Conservation (phyloP, 768 basidiomycete species). For the Leccinum truebloodii region DNA sequence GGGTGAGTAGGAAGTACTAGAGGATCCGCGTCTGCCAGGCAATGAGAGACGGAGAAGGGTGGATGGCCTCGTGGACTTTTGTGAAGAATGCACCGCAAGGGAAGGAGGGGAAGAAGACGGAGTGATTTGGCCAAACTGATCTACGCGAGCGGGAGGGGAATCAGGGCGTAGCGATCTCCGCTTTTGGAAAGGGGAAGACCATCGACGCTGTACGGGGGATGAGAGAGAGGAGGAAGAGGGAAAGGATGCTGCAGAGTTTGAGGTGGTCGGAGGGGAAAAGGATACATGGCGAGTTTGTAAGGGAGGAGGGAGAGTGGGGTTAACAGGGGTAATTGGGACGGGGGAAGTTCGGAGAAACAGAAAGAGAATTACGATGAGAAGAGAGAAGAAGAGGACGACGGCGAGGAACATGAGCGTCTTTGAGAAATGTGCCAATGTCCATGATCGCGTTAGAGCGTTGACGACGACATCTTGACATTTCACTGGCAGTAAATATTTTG, state of each 20-base stretch:
- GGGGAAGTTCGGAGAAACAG: background rate
- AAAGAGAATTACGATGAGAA: background rate
- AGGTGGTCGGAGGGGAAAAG: background rate
- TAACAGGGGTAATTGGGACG: background rate
- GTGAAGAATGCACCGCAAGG: background rate
- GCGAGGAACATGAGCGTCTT: slow-evolving; percentile 9
- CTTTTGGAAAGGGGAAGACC: slow-evolving; percentile 7
- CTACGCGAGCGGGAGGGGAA: background rate
- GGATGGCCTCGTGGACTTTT: slow-evolving; percentile 2
- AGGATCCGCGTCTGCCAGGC: slow-evolving; percentile 10
- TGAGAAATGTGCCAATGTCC: too few relatives aligned
- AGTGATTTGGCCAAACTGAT: slow-evolving; percentile 11
- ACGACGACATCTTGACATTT: background rate
- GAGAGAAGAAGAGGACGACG: slow-evolving; percentile 10
- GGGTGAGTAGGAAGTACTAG: background rate
- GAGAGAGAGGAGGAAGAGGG: background rate
- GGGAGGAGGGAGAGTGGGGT: background rate
- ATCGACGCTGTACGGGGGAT: background rate
- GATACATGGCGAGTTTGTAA: slow-evolving; percentile 22
- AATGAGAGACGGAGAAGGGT: slow-evolving; percentile 12
- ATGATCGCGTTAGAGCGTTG: background rate
- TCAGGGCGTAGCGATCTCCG: background rate
- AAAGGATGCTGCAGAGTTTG: background rate
- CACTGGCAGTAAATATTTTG: background rate
- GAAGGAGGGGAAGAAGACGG: background rate